A percentile compares a stretch with the other conserved stretches of the same genome.
phyloP scores from a whole-genome alignment of 306 rosid genomes.

The Mucuna pruriens region DNA sequence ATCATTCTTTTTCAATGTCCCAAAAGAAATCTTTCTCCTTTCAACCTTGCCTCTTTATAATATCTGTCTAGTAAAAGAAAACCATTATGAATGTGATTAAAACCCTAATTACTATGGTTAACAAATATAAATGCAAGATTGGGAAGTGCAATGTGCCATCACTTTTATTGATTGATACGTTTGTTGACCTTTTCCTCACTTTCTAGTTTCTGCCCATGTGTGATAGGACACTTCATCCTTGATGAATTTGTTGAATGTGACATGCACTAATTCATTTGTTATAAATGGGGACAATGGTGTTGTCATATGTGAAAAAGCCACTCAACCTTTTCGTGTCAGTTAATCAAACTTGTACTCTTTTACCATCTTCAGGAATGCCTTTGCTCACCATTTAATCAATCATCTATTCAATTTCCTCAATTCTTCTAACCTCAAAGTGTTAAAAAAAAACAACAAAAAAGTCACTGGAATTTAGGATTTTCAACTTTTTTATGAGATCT shows the following conservation, averaged over 20 bases:
- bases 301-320: constrained; percentile 46
- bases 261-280: constrained; percentile 23
- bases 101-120: constrained; percentile 40
- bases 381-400: not conserved
- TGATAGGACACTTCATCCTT: not conserved
- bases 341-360: constrained; percentile 5
- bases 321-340: constrained; percentile 37
- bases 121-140: constrained; percentile 26
- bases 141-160: constrained; percentile 16
- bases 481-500: no score
- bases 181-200: constrained; percentile 25
- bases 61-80: constrained; percentile 37
- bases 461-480: no score
- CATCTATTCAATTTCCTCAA: not conserved
- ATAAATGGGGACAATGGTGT: constrained; percentile 37
- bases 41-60: not conserved
- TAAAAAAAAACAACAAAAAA: no score
- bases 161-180: constrained; percentile 25
- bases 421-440: not conserved
- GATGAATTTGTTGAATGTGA: constrained; percentile 45
- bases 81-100: constrained; percentile 15
- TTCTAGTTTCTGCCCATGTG: constrained; percentile 12
- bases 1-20: not conserved
- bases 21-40: constrained; percentile 6
- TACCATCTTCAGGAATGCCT: not conserved